A percentile compares a stretch with the other conserved stretches of the same genome.
These are phyloP conservation scores for Blattamonas nauphoetae DNA, from an alignment of 78 protist species.

Conservation along the genomic window DNA sequence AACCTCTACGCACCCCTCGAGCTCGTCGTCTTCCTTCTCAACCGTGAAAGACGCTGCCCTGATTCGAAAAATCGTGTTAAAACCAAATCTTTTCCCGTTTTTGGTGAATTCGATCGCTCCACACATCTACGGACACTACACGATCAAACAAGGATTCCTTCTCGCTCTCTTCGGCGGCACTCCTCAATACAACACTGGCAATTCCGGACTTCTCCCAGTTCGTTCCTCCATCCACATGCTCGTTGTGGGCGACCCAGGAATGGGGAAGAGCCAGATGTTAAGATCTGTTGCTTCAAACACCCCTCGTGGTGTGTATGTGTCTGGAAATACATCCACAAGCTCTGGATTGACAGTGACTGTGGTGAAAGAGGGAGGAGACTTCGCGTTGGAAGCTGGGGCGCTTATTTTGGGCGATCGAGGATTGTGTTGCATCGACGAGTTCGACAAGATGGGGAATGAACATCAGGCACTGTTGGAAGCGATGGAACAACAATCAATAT, in stretches of 20 bases:
- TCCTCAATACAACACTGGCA: background rate
- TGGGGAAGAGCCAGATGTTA: constrained; percentile 88
- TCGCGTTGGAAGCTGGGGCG: constrained; percentile 89
- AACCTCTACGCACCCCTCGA: background rate
- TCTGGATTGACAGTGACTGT: constrained; percentile 93
- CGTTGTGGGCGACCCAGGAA: constrained; percentile 96
- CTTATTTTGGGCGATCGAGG: constrained; percentile 76
- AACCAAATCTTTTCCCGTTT: constrained; percentile 50
- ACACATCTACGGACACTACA: constrained; percentile 84
- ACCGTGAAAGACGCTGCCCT: background rate
- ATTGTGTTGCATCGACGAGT: constrained; percentile 96
- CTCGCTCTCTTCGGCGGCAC: constrained; percentile 89
- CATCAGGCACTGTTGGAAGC: constrained; percentile 87
- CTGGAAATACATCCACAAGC: constrained; percentile 87
- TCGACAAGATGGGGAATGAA: constrained; percentile 88
- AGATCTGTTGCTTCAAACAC: constrained; percentile 53
- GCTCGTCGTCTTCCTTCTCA: background rate
- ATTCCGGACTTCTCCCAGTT: background rate
- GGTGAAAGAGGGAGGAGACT: constrained; percentile 70
- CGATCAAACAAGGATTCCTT: constrained; percentile 74
- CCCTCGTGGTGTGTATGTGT: constrained; percentile 92
- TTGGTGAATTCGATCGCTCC: constrained; percentile 89
- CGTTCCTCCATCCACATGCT: constrained; percentile 67
- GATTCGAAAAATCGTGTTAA: background rate
- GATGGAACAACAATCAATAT: constrained; percentile 95